Base-by-base conservation (phyloP, 352 stramenopile genomes). In the Phytophthora agathidicida region DNA sequence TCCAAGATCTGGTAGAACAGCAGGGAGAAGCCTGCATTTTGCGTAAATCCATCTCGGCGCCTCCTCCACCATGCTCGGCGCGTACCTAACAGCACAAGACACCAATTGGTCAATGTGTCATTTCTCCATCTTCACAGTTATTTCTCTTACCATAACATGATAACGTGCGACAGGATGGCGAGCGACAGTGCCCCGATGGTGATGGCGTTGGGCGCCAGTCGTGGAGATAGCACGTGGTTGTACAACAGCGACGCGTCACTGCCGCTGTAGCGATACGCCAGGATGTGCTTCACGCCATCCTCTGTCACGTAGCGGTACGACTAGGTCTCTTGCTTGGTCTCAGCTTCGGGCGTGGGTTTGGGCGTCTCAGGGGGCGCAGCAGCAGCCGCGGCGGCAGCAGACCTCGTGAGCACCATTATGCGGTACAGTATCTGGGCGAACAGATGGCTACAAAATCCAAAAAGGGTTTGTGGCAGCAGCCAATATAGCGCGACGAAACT, bases 201-300 rank as follows among this genome's bases (percentile, higher is more conserved):
- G 69, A 96, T 94, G 31, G 84, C 67, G 59, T 96, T 96, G 19
- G 86, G 86, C 26, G 85, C 85, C 39, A 93, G 67, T 33, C 67
- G 77, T 22, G 82, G 70, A 17, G 86, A 83, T 36, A 93, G 65
- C n/a, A 91, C 72, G 71, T 91, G 57, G 55, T 92, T 94, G 81
- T 96, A 96, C 45, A 94, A 45, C 7, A 93, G 60, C 50, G 83
- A 93, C 17, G 77, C 76, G 46, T 96, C 86, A 48, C 76, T 91
- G 61, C 86, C 86, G 69, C 83, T 93, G 74, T 96, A 96, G 73
- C 91, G 88, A 59, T 95, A 93, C 19, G 78, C 66, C 60, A 86
- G 48, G 27, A 93, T 80, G 53, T 75, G 71, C 54, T 85, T 78
- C 38, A 84, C 83, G 46, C 84, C 84, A 4, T 88, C 75, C 37